Conservation (phyloP, 2,329 filamentous ascomycete species). For the Pochonia chlamydosporia region DNA sequence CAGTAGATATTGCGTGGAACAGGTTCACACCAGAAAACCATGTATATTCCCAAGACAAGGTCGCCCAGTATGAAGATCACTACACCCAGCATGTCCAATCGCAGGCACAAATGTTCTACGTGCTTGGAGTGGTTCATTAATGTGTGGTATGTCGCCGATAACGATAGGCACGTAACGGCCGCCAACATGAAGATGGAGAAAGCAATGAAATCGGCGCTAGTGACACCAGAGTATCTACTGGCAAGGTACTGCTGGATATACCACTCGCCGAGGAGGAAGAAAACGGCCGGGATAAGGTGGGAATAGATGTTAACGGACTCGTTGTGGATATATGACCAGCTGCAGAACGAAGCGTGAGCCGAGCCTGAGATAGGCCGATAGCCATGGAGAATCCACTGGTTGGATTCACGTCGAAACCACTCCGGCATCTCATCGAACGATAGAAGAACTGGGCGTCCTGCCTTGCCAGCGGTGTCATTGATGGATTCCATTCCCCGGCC, state of each 20-base stretch:
- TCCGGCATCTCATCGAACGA: conserved; percentile 16
- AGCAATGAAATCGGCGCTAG: conserved; percentile 12
- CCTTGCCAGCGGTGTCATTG: conserved; percentile 9
- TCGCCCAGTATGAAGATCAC: conserved; percentile 17
- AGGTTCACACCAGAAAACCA: conserved; percentile 22
- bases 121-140: conserved; percentile 17
- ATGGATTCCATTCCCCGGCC: conserved; percentile 11
- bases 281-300: conserved; percentile 35
- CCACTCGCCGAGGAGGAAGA: conserved; percentile 23
- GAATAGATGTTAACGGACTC: conserved; percentile 27
- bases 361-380: conserved; percentile 39
- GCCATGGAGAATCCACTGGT: conserved; percentile 13
- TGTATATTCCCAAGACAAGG: conserved; percentile 18
- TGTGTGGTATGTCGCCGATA: conserved; percentile 18
- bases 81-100: conserved; percentile 17
- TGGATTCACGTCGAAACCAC: conserved; percentile 15
- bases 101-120: conserved; percentile 16
- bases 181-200: conserved; percentile 17
- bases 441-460: conserved; percentile 14
- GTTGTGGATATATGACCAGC: conserved; percentile 31
- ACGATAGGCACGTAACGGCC: conserved; percentile 13
- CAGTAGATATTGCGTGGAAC: conserved; percentile 19
- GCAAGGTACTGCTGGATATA: conserved; percentile 15
- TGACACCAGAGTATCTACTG: conserved; percentile 13
- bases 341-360: conserved; percentile 26